A percentile compares a stretch with the other conserved stretches of the same genome.
Conservation (phyloP, 1,139 yeast species). For the Williopsis jadinii region DNA sequence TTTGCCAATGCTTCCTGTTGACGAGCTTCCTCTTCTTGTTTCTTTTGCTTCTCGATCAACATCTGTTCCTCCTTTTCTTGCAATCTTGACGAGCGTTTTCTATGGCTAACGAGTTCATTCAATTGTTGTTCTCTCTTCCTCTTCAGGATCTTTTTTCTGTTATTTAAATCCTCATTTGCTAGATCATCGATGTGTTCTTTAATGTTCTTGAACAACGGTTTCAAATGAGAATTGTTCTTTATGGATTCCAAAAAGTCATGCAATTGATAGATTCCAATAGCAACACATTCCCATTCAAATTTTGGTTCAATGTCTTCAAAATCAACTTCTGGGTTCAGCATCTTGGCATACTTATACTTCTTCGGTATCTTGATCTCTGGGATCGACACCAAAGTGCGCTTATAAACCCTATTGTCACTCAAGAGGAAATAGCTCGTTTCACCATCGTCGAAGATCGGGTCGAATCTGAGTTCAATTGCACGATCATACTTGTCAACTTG, state of each 20-base stretch:
- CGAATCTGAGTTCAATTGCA: constrained; percentile 23
- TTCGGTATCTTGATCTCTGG: constrained; percentile 24
- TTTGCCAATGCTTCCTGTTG: constrained; percentile 18
- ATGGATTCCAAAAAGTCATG: constrained; percentile 19
- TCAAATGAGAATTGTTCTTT: constrained; percentile 14
- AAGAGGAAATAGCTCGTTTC: constrained; percentile 17
- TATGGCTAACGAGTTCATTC: constrained; percentile 39
- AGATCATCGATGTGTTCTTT: constrained; percentile 18
- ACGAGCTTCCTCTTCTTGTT: constrained; percentile 20
- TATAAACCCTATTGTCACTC: constrained; percentile 23
- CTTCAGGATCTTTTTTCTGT: constrained; percentile 36
- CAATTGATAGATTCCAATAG: constrained; percentile 24
- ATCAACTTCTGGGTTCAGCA: constrained; percentile 23
- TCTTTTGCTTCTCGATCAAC: constrained; percentile 25
- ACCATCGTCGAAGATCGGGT: constrained; percentile 25
- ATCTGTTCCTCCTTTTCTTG: constrained; percentile 42
- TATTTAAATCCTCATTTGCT: constrained; percentile 29
- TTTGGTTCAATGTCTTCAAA: constrained; percentile 23
- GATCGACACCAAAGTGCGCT: constrained; percentile 19
- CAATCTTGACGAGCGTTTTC: constrained; percentile 42
- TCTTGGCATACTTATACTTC: constrained; percentile 31
- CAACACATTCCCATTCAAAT: constrained; percentile 36
- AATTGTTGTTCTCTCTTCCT: constrained; percentile 43
- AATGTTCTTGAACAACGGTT: constrained; percentile 17
- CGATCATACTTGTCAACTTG: constrained; percentile 27